Evolutionary conservation across 257 asterid species (phyloP).

Genomic region (Verbena officinalis): DNA sequence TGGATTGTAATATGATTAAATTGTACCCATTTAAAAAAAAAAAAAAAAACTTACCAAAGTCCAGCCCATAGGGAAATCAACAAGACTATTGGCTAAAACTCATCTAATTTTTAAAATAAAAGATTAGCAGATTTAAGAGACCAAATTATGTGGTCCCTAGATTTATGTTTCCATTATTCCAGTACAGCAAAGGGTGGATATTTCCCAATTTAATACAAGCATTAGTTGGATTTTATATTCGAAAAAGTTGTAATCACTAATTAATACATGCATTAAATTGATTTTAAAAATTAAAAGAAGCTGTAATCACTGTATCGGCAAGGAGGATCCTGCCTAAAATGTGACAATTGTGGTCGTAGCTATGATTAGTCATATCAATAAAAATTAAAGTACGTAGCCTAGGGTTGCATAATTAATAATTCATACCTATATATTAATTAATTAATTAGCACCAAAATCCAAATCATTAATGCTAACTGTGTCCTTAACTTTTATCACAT

Average conservation of each 20-base stretch:
- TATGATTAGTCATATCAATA: slow-evolving; percentile 35
- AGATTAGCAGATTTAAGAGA: slow-evolving; percentile 35
- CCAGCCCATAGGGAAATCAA: slow-evolving; percentile 35
- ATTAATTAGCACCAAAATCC: slow-evolving; percentile 28
- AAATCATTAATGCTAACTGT: slow-evolving; percentile 16
- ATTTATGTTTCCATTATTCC: slow-evolving; percentile 47
- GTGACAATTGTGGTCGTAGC: slow-evolving; percentile 33
- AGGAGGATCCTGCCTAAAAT: slow-evolving; percentile 48
- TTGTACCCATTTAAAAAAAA: too few relatives aligned
- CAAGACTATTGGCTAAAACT: slow-evolving; percentile 10
- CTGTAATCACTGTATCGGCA: slow-evolving; percentile 40
- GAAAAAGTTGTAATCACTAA: slow-evolving; percentile 29
- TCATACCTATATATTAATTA: background rate
- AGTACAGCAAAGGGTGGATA: slow-evolving; percentile 29
- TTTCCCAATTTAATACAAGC: slow-evolving; percentile 20
- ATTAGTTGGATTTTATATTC: background rate
- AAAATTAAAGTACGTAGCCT: slow-evolving; percentile 31
- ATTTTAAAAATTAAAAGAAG: background rate
- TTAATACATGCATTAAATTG: too few relatives aligned
- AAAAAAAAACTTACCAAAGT: too few relatives aligned
- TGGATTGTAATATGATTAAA: too few relatives aligned
- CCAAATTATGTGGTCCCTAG: slow-evolving; percentile 65
- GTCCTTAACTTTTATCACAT: slow-evolving; percentile 34
- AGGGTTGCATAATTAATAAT: slow-evolving; percentile 18
- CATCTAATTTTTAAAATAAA: slow-evolving; percentile 4